Evolutionary conservation across 2,329 filamentous ascomycete species (phyloP).

Genomic region (Apiospora hydei): DNA sequence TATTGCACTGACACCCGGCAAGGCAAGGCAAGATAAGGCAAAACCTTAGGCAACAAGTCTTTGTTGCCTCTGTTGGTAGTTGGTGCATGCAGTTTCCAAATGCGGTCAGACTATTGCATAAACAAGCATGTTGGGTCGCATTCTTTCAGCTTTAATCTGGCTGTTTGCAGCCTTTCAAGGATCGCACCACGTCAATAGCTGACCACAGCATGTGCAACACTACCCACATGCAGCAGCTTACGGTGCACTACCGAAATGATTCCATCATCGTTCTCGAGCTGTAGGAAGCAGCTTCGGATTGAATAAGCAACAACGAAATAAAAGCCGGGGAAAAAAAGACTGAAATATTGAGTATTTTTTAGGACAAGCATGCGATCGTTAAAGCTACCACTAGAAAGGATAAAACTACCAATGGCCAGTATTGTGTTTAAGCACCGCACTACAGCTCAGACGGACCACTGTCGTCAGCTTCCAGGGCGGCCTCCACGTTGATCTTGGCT

Average conservation of each 20-base stretch:
- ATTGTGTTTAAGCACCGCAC: background rate
- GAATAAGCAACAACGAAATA: too few relatives aligned
- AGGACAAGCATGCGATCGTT: background rate
- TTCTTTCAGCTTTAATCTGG: slow-evolving; percentile 10
- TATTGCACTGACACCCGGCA: background rate
- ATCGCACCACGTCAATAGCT: background rate
- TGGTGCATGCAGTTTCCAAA: background rate
- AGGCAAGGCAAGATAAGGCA: background rate
- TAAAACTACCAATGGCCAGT: background rate
- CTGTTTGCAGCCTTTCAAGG: background rate
- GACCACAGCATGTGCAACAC: background rate
- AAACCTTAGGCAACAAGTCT: background rate
- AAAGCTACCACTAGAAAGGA: background rate
- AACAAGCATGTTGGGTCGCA: background rate
- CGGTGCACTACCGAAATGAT: too few relatives aligned
- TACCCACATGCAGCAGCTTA: too few relatives aligned
- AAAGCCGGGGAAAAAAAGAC: too few relatives aligned
- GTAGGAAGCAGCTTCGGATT: too few relatives aligned
- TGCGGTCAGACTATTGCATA: background rate
- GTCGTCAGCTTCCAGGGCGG: slow-evolving; percentile 38
- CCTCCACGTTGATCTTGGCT: slow-evolving; percentile 43
- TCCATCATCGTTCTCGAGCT: too few relatives aligned
- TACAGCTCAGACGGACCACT: slow-evolving; percentile 37
- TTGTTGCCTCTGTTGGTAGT: background rate
- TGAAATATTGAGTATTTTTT: too few relatives aligned